phyloP scores from a whole-genome alignment of 2,329 filamentous ascomycete species.

The Cladosporium austrohemisphaericum region DNA sequence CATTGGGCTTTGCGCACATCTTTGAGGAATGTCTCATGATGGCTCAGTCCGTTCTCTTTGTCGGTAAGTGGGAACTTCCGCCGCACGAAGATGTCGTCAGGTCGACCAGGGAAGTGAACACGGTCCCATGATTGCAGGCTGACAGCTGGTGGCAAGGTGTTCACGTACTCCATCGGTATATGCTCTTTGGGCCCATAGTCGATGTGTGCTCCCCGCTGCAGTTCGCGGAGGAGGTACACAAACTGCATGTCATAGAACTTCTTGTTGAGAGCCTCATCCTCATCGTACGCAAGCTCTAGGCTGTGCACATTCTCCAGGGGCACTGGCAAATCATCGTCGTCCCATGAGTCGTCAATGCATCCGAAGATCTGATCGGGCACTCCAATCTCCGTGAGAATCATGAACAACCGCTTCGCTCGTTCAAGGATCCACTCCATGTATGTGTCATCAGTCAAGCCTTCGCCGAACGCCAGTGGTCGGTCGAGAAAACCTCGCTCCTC shows the following conservation, averaged over 20 bases:
- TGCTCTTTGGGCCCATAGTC: constrained; percentile 65
- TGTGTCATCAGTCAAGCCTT: constrained; percentile 65
- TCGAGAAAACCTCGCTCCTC: constrained; percentile 62
- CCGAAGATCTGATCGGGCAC: constrained; percentile 71
- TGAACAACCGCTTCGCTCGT: constrained; percentile 65
- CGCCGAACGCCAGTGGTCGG: constrained; percentile 62
- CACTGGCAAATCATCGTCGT: constrained; percentile 70
- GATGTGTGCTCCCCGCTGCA: constrained; percentile 59
- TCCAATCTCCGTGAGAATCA: constrained; percentile 66
- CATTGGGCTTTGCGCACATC: constrained; percentile 58
- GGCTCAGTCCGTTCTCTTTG: constrained; percentile 25
- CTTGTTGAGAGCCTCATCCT: constrained; percentile 61
- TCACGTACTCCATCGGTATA: constrained; percentile 64
- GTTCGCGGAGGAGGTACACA: constrained; percentile 62
- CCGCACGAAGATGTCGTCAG: constrained; percentile 48
- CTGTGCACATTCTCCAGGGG: constrained; percentile 61
- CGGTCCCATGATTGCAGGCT: constrained; percentile 51
- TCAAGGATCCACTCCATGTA: constrained; percentile 75
- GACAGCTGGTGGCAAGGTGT: constrained; percentile 52
- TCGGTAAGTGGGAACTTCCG: constrained; percentile 31
- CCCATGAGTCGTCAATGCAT: constrained; percentile 71
- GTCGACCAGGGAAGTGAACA: constrained; percentile 61
- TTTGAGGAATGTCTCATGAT: constrained; percentile 52
- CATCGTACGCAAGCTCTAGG: constrained; percentile 56
- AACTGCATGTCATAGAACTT: constrained; percentile 70